Base-by-base conservation (phyloP, 805 yeast species). In the Ogataea neopini region DNA sequence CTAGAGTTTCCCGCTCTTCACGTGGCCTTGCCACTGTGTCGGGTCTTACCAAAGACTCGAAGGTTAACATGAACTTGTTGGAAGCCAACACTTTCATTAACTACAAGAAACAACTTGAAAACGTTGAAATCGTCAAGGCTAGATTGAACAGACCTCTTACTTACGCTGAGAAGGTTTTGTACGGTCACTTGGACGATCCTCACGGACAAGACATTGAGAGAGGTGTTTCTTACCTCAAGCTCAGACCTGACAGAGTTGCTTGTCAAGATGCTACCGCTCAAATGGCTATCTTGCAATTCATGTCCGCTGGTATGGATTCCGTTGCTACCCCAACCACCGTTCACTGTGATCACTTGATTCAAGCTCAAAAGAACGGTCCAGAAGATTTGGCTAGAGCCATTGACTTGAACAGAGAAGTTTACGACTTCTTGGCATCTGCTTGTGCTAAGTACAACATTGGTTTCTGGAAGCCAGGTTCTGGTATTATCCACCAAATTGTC, bases 191-290 rank as follows among this genome's bases (percentile, higher is more conserved):
- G 65, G 88, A 83, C 48, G 76, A 89, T 60, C 97, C 97, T 30
- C 92, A 87, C 60, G 96, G 87, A 61, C 78, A 88, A 54, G 79
- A 65, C 58, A 58, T 70, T 75, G 53, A 72, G 75, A 82, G 99
- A 72, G 99, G 99, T 58, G 75, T 83, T 42, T 82, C 91, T 44
- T 94, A 94, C 72, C 79, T 94, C 68, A 94, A 94, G 75, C 79
- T 94, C 61, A 82, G 87, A 67, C 99, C 99, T 19, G 99, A 94
- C 67, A 83, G 99, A 68, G 98, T 94, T 40, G 99, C 99, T 22
- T 92, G 95, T 96, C 99, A 94, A 76, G 99, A 94, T 76, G 99
- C 99, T n/a, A 88, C 97, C 26, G 99, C 99, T 15, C 99, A 94
- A 73, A 94, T 92, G 88, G 99, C 99, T n/a, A 76, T 94, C 58